Evolutionary conservation across 2,329 filamentous ascomycete genomes (phyloP), one percentile per base, ranked within the genome.

Genomic region (Aureobasidium uvarum): DNA sequence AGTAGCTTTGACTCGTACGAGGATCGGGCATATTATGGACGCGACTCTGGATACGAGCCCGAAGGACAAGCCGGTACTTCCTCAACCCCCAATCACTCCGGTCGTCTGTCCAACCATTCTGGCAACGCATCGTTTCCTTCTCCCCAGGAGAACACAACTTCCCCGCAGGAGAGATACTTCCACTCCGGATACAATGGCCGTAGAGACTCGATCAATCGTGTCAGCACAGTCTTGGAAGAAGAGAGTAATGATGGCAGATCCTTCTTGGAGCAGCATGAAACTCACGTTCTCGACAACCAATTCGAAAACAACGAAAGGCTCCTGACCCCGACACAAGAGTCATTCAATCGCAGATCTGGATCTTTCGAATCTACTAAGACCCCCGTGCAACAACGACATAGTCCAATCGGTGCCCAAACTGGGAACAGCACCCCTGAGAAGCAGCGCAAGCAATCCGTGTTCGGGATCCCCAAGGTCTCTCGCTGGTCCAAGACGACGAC

Each of bases 401-500:
- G 63, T 25, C 43, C 52, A 1, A 59, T 28, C 18, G 52, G 31
- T 8, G 16, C 2, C n/a, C 33, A 52, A 18, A 68, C 74, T 68
- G 64, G 73, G 68, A 33, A 74, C 66, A 67, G 68, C 74, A 87
- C 85, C 1, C 88, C 91, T 10, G 89, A 91, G 6, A 92, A 90
- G 77, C 85, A 86, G 68, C 91, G 90, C 76, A 97, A 96, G 79
- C 90, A 96, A 0, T 91, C 90, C 0, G 82, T 87, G 81, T 90
- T 96, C 65, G 78, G 78, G 56, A 77, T 80, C 68, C 92, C 93
- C 28, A 97, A 96, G 80, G 93, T 96, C 68, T 98, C 95, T 6
- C 86, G 95, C 50, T 99, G 95, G 95, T 98, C 94, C 0, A 95
- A 96, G 79, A 98, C 94, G 2, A 99, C 95, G 0, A 86, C 93